Evolutionary conservation across 2,329 filamentous ascomycete species (phyloP).

Genomic region (Drechslerella dactyloides): DNA sequence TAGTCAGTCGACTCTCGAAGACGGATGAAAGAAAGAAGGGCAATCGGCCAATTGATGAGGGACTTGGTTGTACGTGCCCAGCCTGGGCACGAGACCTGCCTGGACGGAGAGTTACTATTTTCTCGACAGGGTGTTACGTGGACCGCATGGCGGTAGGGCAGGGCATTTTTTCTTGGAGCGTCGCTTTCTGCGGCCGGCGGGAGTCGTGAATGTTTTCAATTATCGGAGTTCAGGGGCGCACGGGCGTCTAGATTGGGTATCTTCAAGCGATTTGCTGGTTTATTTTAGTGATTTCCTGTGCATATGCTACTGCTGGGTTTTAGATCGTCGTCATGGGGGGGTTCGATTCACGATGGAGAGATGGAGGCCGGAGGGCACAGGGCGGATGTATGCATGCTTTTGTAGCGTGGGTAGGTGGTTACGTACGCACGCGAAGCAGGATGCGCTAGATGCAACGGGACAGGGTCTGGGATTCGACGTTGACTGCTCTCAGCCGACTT

Average conservation of each 20-base stretch:
- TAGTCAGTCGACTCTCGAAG: neutral
- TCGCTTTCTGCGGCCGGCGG: neutral
- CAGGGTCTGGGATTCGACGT: no score
- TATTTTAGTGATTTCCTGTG: neutral
- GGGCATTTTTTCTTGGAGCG: neutral
- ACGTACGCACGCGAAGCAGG: no score
- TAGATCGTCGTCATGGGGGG: no score
- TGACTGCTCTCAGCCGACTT: no score
- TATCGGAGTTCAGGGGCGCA: conserved; percentile 1
- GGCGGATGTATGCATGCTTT: no score
- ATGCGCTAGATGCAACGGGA: no score
- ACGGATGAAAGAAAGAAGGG: neutral
- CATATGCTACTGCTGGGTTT: neutral
- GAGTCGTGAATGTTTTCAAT: neutral
- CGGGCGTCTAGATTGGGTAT: neutral
- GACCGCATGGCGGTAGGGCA: neutral
- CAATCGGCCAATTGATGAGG: neutral
- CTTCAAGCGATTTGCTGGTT: neutral
- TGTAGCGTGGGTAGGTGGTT: no score
- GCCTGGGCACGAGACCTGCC: no score
- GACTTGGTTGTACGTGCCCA: no score
- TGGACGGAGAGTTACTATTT: no score
- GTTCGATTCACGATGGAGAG: no score
- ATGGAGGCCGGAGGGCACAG: no score
- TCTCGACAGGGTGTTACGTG: neutral